Percentiles rank a stretch among this genome's conserved stretches.
Conservation (phyloP, 768 basidiomycete species). For the Hypholoma sublateritium region DNA sequence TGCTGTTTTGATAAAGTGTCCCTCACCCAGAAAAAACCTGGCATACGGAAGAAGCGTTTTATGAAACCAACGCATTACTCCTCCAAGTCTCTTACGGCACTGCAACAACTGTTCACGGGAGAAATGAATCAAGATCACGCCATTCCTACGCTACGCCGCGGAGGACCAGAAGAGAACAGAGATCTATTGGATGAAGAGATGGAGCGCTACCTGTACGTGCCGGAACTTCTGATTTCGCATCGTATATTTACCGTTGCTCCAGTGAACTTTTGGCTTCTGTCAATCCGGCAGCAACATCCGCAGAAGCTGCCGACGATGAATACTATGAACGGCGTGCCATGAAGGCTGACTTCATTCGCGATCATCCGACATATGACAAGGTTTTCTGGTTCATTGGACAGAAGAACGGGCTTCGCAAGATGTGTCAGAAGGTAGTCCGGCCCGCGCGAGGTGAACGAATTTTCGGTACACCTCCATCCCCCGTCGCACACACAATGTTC, state of each 20-base stretch:
- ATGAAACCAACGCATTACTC: constrained; percentile 50
- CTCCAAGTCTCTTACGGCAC: constrained; percentile 54
- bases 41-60: constrained; percentile 22
- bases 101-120: constrained; percentile 70
- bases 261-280: constrained; percentile 73
- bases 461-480: constrained; percentile 72
- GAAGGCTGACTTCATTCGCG: constrained; percentile 84
- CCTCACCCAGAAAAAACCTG: constrained; percentile 20
- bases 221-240: background rate
- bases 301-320: constrained; percentile 61
- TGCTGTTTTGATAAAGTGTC: background rate
- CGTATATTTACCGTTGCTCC: background rate
- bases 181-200: constrained; percentile 55
- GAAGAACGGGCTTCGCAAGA: constrained; percentile 64
- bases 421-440: constrained; percentile 82
- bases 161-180: constrained; percentile 26
- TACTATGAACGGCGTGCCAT: constrained; percentile 69
- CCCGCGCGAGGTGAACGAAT: constrained; percentile 87
- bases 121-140: constrained; percentile 52
- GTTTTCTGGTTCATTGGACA: constrained; percentile 90
- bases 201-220: constrained; percentile 69
- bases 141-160: constrained; percentile 51
- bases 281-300: constrained; percentile 47
- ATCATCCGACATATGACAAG: constrained; percentile 88
- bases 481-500: constrained; percentile 66